These are phyloP conservation scores for Sugiyamaella marilandica DNA, from an alignment of 805 yeast species.

Conservation along the genomic window DNA sequence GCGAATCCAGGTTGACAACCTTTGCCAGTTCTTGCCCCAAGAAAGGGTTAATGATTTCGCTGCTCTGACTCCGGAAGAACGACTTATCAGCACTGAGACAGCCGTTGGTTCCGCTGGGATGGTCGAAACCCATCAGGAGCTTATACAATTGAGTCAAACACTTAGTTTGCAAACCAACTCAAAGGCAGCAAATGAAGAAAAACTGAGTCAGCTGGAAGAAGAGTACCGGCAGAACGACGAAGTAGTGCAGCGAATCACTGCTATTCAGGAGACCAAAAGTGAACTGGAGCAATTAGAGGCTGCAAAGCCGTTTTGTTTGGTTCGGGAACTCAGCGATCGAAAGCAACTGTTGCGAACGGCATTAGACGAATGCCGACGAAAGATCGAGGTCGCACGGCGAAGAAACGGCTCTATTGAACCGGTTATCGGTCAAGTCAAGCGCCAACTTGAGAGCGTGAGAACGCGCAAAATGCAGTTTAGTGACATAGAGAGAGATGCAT, in stretches of 20 bases:
- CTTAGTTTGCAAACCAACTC: constrained; percentile 38
- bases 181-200: constrained; percentile 39
- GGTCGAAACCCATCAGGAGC: constrained; percentile 48
- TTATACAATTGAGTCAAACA: constrained; percentile 48
- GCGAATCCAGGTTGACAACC: constrained; percentile 82
- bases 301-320: not conserved
- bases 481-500: not conserved
- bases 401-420: constrained; percentile 2
- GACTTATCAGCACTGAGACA: constrained; percentile 72
- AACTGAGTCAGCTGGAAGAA: constrained; percentile 11
- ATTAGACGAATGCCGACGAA: constrained; percentile 1
- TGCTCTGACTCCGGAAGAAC: constrained; percentile 64
- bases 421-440: not conserved
- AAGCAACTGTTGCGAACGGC: not conserved
- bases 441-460: not conserved
- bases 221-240: constrained; percentile 27
- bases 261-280: constrained; percentile 3
- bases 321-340: constrained; percentile 2
- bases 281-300: constrained; percentile 14
- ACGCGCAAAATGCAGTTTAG: not conserved
- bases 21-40: constrained; percentile 93
- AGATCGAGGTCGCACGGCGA: not conserved
- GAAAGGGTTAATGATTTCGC: constrained; percentile 94
- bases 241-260: constrained; percentile 24
- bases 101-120: constrained; percentile 66